Conservation (phyloP, 2,329 filamentous ascomycete species). For the Paraphaeosphaeria minitans region DNA sequence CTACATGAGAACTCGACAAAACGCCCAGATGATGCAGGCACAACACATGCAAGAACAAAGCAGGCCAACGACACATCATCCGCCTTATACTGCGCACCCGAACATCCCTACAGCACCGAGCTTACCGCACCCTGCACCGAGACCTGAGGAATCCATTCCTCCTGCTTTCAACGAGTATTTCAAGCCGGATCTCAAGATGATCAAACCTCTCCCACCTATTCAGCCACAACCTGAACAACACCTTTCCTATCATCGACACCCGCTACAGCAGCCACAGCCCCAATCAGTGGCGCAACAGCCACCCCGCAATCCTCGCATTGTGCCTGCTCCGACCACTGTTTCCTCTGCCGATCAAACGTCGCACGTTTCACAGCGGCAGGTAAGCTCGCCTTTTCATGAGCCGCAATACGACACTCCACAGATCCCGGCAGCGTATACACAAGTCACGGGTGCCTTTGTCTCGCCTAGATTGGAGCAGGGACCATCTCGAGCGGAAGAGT, state of each 20-base stretch:
- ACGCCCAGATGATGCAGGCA: slow-evolving; percentile 26
- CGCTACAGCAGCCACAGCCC: slow-evolving; percentile 14
- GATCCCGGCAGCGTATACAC: slow-evolving; percentile 44
- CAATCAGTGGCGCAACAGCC: slow-evolving; percentile 15
- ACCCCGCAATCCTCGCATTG: slow-evolving; percentile 19
- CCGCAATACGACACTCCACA: slow-evolving; percentile 44
- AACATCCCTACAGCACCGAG: neutral
- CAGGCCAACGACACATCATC: slow-evolving; percentile 14
- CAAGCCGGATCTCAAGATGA: slow-evolving; percentile 24
- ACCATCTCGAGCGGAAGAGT: slow-evolving; percentile 16
- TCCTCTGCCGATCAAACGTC: slow-evolving; percentile 18
- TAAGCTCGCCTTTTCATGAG: slow-evolving; percentile 28
- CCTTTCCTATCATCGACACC: slow-evolving; percentile 16
- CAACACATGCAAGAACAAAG: slow-evolving; percentile 19
- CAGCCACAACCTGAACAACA: slow-evolving; percentile 9
- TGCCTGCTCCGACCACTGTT: slow-evolving; percentile 25
- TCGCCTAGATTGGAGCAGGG: slow-evolving; percentile 27
- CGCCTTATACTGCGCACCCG: slow-evolving; percentile 8
- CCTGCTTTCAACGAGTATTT: slow-evolving; percentile 32
- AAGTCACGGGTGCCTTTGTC: slow-evolving; percentile 38
- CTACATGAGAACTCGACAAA: slow-evolving; percentile 25
- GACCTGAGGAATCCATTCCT: slow-evolving; percentile 16
- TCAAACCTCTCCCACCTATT: slow-evolving; percentile 7
- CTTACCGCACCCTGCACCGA: slow-evolving; percentile 11
- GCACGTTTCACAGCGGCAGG: slow-evolving; percentile 26